Evolutionary conservation across 2,329 filamentous ascomycete species (phyloP), one percentile per base, ranked within the genome.

Genomic region (Cladophialophora bantiana): DNA sequence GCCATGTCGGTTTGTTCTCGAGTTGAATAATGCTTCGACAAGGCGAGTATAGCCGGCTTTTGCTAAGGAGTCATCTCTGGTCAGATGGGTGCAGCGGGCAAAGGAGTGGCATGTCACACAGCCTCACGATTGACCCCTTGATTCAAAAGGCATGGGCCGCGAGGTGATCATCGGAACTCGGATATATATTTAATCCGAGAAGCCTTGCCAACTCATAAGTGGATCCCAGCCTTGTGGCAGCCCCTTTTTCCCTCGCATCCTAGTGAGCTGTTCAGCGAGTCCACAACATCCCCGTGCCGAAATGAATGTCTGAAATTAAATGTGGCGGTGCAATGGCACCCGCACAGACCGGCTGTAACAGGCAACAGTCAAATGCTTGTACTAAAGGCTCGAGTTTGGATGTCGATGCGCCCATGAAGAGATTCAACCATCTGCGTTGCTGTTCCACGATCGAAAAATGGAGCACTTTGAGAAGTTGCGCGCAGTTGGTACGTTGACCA

Each of bases 1-100:
- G 65, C 66, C 68, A 70, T 70, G 10, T 26, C 48, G 56, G 34
- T 53, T 2, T 61, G 3, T 31, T 50, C 7, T 50, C 20, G 45
- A 50, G 7, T 50, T 50, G 10, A 18, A 26, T 18, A 13, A 18
- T 42, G 5, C 2, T 50, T 50, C 20, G 20, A 50, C 18, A 26
- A 20, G 7, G 18, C 45, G 9, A 13, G 20, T 31, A 13, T 10
- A 5, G 9, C 13, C 26, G 18, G 18, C 26, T 31, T 50, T 12
- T 50, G 45, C 45, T 50, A 50, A 7, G 26, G 18, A 18, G 45
- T 20, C 45, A 50, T 50, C 45, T 26, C 42, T 50, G 45, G 45
- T 10, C 5, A 5, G 26, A 31, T 50, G 20, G 45, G 18, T 50
- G 45, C 20, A 9, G 45, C 45, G 26, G 9, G 12, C 18, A 50